Evolutionary conservation across 176 grass and related monocot genomes (phyloP).

Genomic region (Avena insularis): DNA sequence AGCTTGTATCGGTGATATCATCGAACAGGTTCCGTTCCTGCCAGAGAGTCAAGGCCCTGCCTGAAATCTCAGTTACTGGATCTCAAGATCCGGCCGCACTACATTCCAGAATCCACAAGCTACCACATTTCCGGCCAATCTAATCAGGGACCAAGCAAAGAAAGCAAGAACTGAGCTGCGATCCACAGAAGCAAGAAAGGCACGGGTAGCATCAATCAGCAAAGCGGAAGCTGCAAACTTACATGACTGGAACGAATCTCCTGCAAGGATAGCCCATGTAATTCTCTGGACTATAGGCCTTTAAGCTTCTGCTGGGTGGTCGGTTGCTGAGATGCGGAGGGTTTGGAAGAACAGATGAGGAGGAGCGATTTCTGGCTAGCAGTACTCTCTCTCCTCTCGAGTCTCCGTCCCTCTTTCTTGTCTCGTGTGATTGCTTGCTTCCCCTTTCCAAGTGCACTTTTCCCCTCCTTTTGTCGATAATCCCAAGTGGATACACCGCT

Average conservation of each 20-base stretch:
- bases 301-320: background rate
- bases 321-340: slow-evolving; percentile 11
- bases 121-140: slow-evolving; percentile 8
- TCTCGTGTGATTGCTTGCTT: background rate
- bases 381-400: background rate
- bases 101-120: slow-evolving; percentile 18
- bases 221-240: slow-evolving; percentile 18
- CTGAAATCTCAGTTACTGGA: background rate
- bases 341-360: background rate
- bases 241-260: slow-evolving; percentile 39
- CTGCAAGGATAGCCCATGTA: slow-evolving; percentile 7
- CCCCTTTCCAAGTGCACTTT: slow-evolving; percentile 17
- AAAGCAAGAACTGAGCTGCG: slow-evolving; percentile 20
- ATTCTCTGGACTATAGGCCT: background rate
- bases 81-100: slow-evolving; percentile 10
- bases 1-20: background rate
- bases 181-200: slow-evolving; percentile 20
- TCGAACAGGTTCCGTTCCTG: slow-evolving; percentile 32
- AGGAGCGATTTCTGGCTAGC: slow-evolving; percentile 2
- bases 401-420: background rate
- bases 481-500: background rate
- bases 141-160: background rate
- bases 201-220: background rate
- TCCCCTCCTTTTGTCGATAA: slow-evolving; percentile 13
- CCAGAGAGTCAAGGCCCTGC: slow-evolving; percentile 27